Evolutionary conservation across 768 basidiomycete genomes (phyloP).

Genomic region (Cantharellus anzutake): DNA sequence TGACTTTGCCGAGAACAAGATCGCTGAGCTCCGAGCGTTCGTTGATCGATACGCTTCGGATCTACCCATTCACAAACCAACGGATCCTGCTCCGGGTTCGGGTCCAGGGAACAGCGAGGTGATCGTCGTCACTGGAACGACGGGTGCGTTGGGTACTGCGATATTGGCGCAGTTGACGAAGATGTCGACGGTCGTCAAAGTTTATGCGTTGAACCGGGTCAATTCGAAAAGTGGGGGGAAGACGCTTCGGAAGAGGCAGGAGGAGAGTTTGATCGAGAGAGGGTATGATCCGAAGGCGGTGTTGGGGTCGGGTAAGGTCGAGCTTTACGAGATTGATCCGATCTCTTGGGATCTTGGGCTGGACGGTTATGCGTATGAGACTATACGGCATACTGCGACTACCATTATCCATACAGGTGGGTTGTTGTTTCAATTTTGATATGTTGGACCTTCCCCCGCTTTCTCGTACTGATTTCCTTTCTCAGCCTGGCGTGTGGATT

Average conservation of each 20-base stretch:
- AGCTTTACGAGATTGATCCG: conserved; percentile 6
- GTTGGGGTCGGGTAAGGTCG: conserved; percentile 3
- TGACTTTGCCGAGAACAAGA: background rate
- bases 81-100: background rate
- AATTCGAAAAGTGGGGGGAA: background rate
- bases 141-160: conserved; percentile 5
- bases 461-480: background rate
- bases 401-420: conserved; percentile 4
- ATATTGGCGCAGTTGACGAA: conserved; percentile 2
- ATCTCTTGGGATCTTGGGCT: background rate
- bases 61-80: conserved; percentile 1
- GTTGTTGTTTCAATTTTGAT: background rate
- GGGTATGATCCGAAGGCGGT: conserved; percentile 1
- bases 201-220: conserved; percentile 6
- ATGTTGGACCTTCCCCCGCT: background rate
- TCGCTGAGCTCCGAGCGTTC: conserved; percentile 1
- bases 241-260: background rate
- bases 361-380: too few relatives aligned
- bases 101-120: background rate
- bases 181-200: background rate
- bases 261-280: background rate
- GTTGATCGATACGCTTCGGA: conserved; percentile 2
- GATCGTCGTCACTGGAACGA: conserved; percentile 4
- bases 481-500: conserved; percentile 10
- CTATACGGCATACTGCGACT: conserved; percentile 1